Conservation (phyloP, 1,284 basidiomycete species). For the Naganishia albida region DNA sequence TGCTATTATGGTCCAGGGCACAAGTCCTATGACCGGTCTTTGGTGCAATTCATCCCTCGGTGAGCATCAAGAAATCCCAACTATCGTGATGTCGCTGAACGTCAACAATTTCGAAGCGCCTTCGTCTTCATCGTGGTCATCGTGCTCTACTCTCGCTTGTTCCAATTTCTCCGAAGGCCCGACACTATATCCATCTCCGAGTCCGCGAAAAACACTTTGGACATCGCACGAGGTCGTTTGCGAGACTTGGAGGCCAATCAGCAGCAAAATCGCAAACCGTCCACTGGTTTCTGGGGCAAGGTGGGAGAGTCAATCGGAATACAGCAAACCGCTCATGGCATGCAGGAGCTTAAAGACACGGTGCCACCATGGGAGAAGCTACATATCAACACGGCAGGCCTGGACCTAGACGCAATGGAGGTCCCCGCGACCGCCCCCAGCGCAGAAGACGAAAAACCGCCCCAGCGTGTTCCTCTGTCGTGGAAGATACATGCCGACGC, state of each 20-base stretch:
- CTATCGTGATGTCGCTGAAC: background rate
- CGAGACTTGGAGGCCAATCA: constrained; percentile 9
- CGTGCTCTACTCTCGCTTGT: constrained; percentile 45
- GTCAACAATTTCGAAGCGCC: constrained; percentile 30
- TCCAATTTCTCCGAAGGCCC: constrained; percentile 47
- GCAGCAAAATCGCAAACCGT: background rate
- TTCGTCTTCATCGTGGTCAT: constrained; percentile 46
- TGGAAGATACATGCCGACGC: constrained; percentile 10
- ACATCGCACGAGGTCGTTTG: background rate
- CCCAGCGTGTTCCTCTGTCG: background rate
- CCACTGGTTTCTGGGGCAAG: background rate
- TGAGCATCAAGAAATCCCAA: background rate
- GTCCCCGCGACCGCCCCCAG: background rate
- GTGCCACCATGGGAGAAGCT: constrained; percentile 30
- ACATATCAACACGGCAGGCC: constrained; percentile 24
- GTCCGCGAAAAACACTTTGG: constrained; percentile 21
- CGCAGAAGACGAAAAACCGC: background rate
- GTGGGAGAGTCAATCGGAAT: background rate
- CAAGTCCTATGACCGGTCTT: constrained; percentile 41
- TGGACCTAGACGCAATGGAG: background rate
- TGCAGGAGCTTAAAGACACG: background rate
- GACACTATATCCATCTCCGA: constrained; percentile 48
- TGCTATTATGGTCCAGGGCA: constrained; percentile 44
- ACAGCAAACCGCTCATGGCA: constrained; percentile 1
- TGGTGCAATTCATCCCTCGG: constrained; percentile 50